Conservation (phyloP, 2,329 filamentous ascomycete genomes). For the Beauveria caledonica region DNA sequence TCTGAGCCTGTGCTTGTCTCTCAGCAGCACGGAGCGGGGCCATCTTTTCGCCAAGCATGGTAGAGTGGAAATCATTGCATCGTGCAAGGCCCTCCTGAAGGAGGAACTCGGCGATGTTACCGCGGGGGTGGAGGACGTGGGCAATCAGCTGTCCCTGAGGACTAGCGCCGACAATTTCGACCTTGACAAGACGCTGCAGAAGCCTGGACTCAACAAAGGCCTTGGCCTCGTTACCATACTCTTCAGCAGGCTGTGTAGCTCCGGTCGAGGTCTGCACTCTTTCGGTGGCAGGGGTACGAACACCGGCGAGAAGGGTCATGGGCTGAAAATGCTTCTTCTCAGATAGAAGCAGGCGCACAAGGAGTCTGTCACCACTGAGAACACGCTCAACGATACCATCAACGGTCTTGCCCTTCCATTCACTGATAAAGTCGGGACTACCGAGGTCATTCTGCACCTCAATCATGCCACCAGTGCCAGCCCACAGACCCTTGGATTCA, state of each 20-base stretch:
- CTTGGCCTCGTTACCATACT: conserved; percentile 81
- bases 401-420: conserved; percentile 78
- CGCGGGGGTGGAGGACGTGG: conserved; percentile 75
- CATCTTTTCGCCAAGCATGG: conserved; percentile 85
- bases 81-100: conserved; percentile 82
- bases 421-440: conserved; percentile 69
- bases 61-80: conserved; percentile 94
- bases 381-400: conserved; percentile 87
- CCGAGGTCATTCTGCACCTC: conserved; percentile 75
- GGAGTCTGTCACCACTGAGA: conserved; percentile 80
- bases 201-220: conserved; percentile 79
- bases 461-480: conserved; percentile 55
- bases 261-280: conserved; percentile 71
- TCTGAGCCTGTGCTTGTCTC: conserved; percentile 69
- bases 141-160: conserved; percentile 90
- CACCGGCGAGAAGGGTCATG: conserved; percentile 79
- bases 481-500: conserved; percentile 77
- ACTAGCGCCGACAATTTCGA: conserved; percentile 77
- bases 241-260: conserved; percentile 75
- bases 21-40: conserved; percentile 75
- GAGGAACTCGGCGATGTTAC: conserved; percentile 87
- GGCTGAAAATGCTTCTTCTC: conserved; percentile 83
- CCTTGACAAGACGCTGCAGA: conserved; percentile 75
- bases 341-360: conserved; percentile 71
- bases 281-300: conserved; percentile 84